A percentile compares a stretch with the other conserved stretches of the same genome.
Evolutionary conservation across 1,284 basidiomycete genomes (phyloP).

Genomic region (Anthracocystis setariae): DNA sequence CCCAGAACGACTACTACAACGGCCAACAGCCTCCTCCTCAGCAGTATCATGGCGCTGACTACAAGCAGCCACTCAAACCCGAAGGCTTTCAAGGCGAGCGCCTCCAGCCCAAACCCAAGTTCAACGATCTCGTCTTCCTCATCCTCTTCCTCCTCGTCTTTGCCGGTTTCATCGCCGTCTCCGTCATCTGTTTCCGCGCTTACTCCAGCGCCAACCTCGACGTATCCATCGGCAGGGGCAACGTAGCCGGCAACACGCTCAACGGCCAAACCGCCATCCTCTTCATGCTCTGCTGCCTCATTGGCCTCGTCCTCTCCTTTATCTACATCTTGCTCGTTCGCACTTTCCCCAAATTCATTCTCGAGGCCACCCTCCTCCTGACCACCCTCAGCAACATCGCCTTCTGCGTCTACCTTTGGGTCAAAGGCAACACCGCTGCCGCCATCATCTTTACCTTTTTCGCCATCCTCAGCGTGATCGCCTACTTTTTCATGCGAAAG

Average conservation of each 20-base stretch:
- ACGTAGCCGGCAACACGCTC: conserved; percentile 79
- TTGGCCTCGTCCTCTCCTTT: conserved; percentile 72
- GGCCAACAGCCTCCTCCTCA: conserved; percentile 34
- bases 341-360: conserved; percentile 75
- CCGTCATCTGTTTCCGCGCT: conserved; percentile 66
- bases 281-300: conserved; percentile 75
- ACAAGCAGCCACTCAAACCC: conserved; percentile 54
- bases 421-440: conserved; percentile 47
- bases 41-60: conserved; percentile 46
- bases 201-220: conserved; percentile 39
- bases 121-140: conserved; percentile 63
- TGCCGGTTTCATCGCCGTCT: conserved; percentile 66
- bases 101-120: conserved; percentile 59
- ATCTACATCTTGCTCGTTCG: conserved; percentile 74
- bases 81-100: conserved; percentile 58
- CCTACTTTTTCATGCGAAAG: conserved; percentile 62
- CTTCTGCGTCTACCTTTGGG: conserved; percentile 55
- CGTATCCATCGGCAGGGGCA: conserved; percentile 69
- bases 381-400: conserved; percentile 54
- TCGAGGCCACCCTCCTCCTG: conserved; percentile 57
- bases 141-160: conserved; percentile 68
- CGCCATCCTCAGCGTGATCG: conserved; percentile 57
- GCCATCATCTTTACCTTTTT: conserved; percentile 64
- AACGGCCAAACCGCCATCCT: conserved; percentile 76
- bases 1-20: conserved; percentile 53